Percentiles rank a stretch among this genome's conserved stretches.
Evolutionary conservation across 345 rosid genomes (phyloP).

Genomic region (Lepidium didymum): DNA sequence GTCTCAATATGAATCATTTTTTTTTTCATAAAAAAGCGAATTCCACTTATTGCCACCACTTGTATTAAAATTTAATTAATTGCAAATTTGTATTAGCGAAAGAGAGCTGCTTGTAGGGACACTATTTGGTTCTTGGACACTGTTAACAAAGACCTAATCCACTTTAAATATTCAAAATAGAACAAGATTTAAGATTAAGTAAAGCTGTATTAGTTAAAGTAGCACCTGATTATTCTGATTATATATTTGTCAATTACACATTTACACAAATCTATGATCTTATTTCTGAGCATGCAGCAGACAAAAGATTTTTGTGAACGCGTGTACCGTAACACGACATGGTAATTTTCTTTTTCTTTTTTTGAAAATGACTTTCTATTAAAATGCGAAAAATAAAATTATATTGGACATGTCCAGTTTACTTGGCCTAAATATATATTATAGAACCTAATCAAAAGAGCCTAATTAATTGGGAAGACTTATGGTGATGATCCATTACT

Average conservation of each 20-base stretch:
- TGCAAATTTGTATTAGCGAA: neutral
- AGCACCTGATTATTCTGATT: constrained; percentile 14
- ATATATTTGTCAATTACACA: constrained; percentile 10
- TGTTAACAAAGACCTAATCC: neutral
- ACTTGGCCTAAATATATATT: too few relatives aligned
- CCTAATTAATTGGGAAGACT: too few relatives aligned
- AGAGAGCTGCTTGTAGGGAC: constrained; percentile 9
- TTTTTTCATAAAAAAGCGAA: neutral
- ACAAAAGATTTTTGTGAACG: constrained; percentile 12
- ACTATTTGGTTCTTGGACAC: constrained; percentile 1
- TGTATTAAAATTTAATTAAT: neutral
- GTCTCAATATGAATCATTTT: constrained; percentile 6
- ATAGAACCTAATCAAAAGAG: too few relatives aligned
- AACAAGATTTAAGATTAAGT: neutral
- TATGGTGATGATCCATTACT: too few relatives aligned
- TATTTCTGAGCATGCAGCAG: constrained; percentile 22
- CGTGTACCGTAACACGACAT: constrained; percentile 19
- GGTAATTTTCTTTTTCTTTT: too few relatives aligned
- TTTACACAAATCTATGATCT: constrained; percentile 8
- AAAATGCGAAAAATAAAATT: too few relatives aligned
- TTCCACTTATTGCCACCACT: constrained; percentile 19
- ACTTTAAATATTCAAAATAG: neutral
- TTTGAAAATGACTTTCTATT: too few relatives aligned
- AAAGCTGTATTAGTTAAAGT: neutral
- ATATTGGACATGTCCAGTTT: too few relatives aligned